Evolutionary conservation across 176 grass and related monocot species (phyloP), one percentile per base, ranked within the genome.

Genomic region (sorghum (Sorghum bicolor)): DNA sequence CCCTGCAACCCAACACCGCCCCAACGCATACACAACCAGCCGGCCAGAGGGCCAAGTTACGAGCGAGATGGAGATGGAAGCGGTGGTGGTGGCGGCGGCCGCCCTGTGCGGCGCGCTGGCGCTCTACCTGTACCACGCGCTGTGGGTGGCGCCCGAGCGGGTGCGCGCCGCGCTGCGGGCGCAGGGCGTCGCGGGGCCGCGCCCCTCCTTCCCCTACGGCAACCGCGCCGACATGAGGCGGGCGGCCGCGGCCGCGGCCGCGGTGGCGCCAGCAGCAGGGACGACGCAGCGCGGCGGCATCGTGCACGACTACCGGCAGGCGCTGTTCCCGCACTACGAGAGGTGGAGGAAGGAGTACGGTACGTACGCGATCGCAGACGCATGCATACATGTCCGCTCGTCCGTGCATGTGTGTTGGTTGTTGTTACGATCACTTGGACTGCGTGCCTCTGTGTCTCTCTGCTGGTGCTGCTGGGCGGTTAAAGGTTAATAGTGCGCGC

Each of bases 251-350:
- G 67, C 13, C 11, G 5, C 22, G 31, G 26, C 41, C 38, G 9
- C 28, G 45, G 13, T n/a, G n/a, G n/a, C n/a, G n/a, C n/a, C n/a
- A n/a, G n/a, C n/a, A n/a, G n/a, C n/a, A n/a, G n/a, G n/a, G n/a
- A n/a, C n/a, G n/a, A n/a, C 13, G 4, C 43, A 15, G 16, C 4
- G 38, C 44, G 10, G 34, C 58, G 30, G 11, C 43, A 78, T 98
- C 61, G 82, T 92, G 83, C 96, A 98, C 44, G 91, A 95, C 80
- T 98, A 95, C 84, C 92, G 87, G 39, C 80, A 86, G 1, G 62
- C 77, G 22, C 74, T 98, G 43, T 92, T 98, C 34, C 96, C 96
- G 0, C 86, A 85, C 80, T 98, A 95, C 61, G 96, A 98, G 34
- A 83, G 77, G 22, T 98, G 96, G 93, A 92, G 91, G 50, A 81